Evolutionary conservation across 164 flowering plant species (phyloP), one percentile per base, ranked within the genome.

Genomic region (Santalum album): DNA sequence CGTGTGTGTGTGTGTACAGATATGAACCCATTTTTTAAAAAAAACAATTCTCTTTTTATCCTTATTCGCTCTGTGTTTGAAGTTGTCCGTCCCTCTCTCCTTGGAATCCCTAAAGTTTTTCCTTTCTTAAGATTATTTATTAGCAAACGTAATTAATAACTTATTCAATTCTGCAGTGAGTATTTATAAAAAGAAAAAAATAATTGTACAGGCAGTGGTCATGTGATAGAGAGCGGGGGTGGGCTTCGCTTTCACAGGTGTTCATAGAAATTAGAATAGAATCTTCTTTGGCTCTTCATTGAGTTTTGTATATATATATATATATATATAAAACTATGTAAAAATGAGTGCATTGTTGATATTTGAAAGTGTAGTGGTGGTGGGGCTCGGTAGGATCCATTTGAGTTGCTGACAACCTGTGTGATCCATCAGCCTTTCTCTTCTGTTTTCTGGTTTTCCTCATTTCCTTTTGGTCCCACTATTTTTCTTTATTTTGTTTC

Each of bases 201-300:
- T 29, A 29, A 65, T 42, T 47, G 65, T 50, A 66, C 40, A 61
- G 74, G 78, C 76, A 73, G 86, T 81, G 80, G 84, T 82, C 86
- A 80, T 77, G 86, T 78, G 87, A 71, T 64, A 55, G 64, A 54
- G 58, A 32, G 38, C 40, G 16, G 60, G 26, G 50, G 69, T 53
- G 70, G 75, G 66, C 66, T 59, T 71, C 76, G 58, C 69, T 69
- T 64, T 65, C 72, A 54, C 72, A 29, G 4, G 34, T 29, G 34
- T 29, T 29, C 34, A 29, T 75, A 67, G 70, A 81, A 72, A 73
- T 72, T 75, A 59, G 94, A 83, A 86, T 81, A 86, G 85, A 86
- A 86, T 86, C 87, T 86, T 86, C 88, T 71, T n/a, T 80, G 70
- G 62, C 65, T 65, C 19, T 42, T 18, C 60, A 36, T 38, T 58